Base-by-base conservation (phyloP, 2,329 filamentous ascomycete genomes). In the Zasmidium citrigriseum region DNA sequence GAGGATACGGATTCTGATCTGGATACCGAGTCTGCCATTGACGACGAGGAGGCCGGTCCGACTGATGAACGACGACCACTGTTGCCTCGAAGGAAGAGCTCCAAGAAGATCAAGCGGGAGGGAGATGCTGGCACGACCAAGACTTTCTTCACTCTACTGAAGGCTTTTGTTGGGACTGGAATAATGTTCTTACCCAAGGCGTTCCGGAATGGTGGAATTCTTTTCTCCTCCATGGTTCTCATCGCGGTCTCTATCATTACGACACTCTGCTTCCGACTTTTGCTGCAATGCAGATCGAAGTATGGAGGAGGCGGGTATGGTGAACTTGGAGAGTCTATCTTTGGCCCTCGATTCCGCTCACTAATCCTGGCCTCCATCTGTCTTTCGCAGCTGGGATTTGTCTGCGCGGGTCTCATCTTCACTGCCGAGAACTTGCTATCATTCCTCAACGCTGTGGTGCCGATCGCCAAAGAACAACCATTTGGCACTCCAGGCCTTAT, bases 101-200 rank as follows among this genome's bases (percentile, higher is more conserved):
- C 84, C 1, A 74, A 72, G 60, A 75, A 81, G 21, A 68, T 64
- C 22, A 67, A 66, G 51, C 78, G 73, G 60, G 77, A 82, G 34
- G 87, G 86, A 20, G 86, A 89, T 67, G 87, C 89, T 1, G 82
- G 83, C 53, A 87, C 83, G n/a, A 75, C 82, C 41, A 89, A 90
- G 76, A 87, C 89, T 0, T 92, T 92, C 74, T 91, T 91, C 72
- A 92, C 89, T 0, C 78, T 91, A 10, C 77, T 92, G 52, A 92
- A 92, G 72, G 89, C 89, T 1, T 92, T 92, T 67, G 83, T 92
- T 54, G 89, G 89, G 49, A 92, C 89, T 0, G 89, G 89, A 60
- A 91, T 92, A 72, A 90, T 92, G 86, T 92, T 92, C 69, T 73
- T 92, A 46, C 89, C 89, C 48, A 91, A 90, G 70, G 89, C 89